These are phyloP conservation scores for Paraurostyla sp. DNA, from an alignment of 73 alveolate genomes.

Conservation along the genomic window DNA sequence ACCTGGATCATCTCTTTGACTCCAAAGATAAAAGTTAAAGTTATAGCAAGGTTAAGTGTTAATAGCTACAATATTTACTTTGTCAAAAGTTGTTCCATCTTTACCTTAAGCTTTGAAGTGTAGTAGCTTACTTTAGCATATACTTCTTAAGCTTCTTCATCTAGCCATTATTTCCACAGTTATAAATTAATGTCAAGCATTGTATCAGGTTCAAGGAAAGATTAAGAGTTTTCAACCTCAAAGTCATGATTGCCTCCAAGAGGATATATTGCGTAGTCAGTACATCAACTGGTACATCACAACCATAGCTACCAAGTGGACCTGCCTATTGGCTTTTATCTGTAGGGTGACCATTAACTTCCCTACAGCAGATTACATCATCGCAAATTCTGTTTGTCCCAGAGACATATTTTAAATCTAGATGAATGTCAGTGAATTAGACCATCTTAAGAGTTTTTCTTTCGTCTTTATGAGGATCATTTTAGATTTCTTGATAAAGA, in stretches of 20 bases:
- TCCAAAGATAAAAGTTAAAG: slow-evolving; percentile 48
- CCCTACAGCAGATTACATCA: slow-evolving; percentile 87
- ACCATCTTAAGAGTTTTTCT: slow-evolving; percentile 70
- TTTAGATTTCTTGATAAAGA: slow-evolving; percentile 39
- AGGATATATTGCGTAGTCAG: slow-evolving; percentile 1
- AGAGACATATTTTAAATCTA: slow-evolving; percentile 83
- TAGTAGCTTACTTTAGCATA: neutral
- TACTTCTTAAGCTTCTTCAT: neutral
- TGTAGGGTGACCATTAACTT: slow-evolving; percentile 74
- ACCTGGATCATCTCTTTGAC: slow-evolving; percentile 47
- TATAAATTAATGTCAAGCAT: neutral
- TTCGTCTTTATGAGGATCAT: neutral
- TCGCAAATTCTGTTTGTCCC: slow-evolving; percentile 82
- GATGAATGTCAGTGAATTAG: slow-evolving; percentile 92
- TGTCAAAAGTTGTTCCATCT: neutral
- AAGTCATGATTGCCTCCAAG: slow-evolving; percentile 54
- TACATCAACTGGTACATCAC: slow-evolving; percentile 72
- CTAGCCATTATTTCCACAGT: neutral
- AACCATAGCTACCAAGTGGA: slow-evolving; percentile 77
- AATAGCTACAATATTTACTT: slow-evolving; percentile 23
- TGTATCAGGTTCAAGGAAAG: neutral
- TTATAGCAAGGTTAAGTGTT: slow-evolving; percentile 57
- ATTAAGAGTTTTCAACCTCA: neutral
- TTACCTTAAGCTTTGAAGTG: neutral
- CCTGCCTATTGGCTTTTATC: slow-evolving; percentile 77